Base-by-base conservation (phyloP, 129 eudicot genomes). In the Apium graveolens region DNA sequence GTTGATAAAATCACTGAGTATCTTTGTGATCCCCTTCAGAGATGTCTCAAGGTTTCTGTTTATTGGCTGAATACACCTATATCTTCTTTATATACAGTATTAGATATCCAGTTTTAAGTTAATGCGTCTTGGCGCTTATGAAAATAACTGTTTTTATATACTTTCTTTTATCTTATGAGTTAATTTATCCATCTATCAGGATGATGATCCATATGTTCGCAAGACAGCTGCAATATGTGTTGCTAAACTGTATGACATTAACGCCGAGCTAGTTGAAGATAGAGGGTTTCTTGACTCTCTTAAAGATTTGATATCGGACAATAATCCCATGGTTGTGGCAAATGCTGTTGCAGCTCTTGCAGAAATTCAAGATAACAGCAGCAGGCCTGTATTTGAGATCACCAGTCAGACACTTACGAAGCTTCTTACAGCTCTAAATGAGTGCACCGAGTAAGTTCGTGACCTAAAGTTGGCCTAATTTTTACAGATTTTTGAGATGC, bases 281-380 rank as follows among this genome's bases (percentile, higher is more conserved):
- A 90, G 97, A 81, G 99, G 99, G 38, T 96, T 96, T 84, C 85
- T 96, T 76, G 99, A 96, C 51, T 91, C 97, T 62, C 96, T 96
- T 65, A 96, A 90, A 87, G 97, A 92, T 82, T 85, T 96, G 83
- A 96, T 96, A 84, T 96, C 99, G 46, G 99, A 96, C 86, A 96
- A 96, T 81, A 96, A 96, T 77, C 99, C 99, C 73, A 96, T 96
- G 99, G 99, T 96, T 77, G 99, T 96, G 81, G 99, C 99, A 51
- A 96, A 96, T 85, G 99, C 99, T 86, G 96, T 96, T 74, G 99
- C 99, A 44, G 92, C 99, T 69, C 93, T 96, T 68, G 92, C 99
- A 4, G 99, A 96, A 86, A 96, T 96, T 86, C 97, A 96, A 86
- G 99, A 96, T 86, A 88, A 83, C 87, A 92, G 99, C 79, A 81